phyloP scores from a whole-genome alignment of 306 rosid species.

The Senna siamea region DNA sequence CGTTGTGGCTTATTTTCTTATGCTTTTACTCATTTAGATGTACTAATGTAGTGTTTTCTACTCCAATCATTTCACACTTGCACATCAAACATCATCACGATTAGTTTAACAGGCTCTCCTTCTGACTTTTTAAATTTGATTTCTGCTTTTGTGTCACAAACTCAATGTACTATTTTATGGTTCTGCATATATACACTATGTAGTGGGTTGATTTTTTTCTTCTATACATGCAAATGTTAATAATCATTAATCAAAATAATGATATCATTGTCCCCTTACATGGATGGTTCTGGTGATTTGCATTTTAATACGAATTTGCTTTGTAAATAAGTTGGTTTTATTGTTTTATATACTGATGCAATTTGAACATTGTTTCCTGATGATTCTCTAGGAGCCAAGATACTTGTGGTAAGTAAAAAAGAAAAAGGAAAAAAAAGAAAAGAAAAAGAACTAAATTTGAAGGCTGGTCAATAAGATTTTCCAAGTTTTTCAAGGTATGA shows the following conservation, averaged over 20 bases:
- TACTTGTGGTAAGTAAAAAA: constrained; percentile 23
- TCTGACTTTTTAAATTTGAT: constrained; percentile 10
- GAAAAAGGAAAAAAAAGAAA: neutral
- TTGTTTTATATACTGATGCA: constrained; percentile 5
- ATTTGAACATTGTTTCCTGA: constrained; percentile 36
- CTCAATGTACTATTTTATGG: constrained; percentile 11
- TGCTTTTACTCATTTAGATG: neutral
- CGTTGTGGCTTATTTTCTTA: constrained; percentile 32
- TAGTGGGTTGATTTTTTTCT: neutral
- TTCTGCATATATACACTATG: neutral
- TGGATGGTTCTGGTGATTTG: neutral
- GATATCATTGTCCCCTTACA: neutral
- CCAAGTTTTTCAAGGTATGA: constrained; percentile 37
- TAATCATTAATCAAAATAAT: neutral
- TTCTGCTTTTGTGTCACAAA: neutral
- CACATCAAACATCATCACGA: neutral
- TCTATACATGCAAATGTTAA: constrained; percentile 13
- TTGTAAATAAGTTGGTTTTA: constrained; percentile 7
- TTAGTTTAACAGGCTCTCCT: constrained; percentile 6
- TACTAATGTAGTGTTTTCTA: constrained; percentile 21
- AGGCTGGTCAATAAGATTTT: constrained; percentile 36
- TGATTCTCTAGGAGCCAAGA: constrained; percentile 40
- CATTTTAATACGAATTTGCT: constrained; percentile 6
- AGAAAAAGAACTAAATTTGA: constrained; percentile 20
- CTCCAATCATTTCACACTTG: constrained; percentile 6